These are phyloP conservation scores for Erigeron philadelphicus DNA, from an alignment of 140 eudicot genomes.

Conservation along the genomic window DNA sequence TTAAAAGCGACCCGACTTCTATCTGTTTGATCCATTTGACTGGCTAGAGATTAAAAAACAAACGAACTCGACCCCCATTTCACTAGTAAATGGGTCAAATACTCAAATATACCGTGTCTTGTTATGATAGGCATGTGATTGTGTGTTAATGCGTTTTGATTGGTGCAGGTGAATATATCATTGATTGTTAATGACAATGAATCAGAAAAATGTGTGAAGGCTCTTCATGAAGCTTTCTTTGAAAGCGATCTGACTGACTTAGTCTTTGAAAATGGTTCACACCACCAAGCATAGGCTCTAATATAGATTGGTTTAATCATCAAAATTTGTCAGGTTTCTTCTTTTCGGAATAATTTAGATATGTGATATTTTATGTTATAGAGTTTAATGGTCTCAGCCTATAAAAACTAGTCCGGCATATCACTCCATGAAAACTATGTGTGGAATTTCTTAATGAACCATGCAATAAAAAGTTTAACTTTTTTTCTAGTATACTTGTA, in stretches of 20 bases:
- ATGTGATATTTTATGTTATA: neutral
- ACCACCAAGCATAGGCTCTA: conserved; percentile 6
- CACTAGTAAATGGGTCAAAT: neutral
- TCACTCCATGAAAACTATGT: conserved; percentile 13
- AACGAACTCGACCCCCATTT: neutral
- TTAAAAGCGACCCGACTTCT: too few species aligned
- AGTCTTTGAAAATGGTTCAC: conserved; percentile 26
- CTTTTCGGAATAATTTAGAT: neutral
- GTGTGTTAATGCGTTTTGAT: conserved; percentile 5
- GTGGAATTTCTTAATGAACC: neutral
- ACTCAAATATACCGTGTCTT: neutral
- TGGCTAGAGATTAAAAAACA: too few species aligned
- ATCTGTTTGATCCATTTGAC: too few species aligned
- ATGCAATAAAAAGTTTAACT: neutral
- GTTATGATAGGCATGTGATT: neutral
- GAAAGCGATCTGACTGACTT: conserved; percentile 48
- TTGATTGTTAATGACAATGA: conserved; percentile 86
- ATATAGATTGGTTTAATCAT: neutral
- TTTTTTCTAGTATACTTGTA: neutral
- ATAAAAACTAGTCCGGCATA: conserved; percentile 4
- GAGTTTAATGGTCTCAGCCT: conserved; percentile 4
- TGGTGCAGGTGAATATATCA: conserved; percentile 76
- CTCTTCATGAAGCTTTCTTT: conserved; percentile 82
- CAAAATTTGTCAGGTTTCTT: neutral
- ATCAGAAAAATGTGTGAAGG: conserved; percentile 84